These are phyloP conservation scores for Aspergillus pseudoterreus DNA, from an alignment of 2,329 filamentous ascomycete species.

Conservation along the genomic window DNA sequence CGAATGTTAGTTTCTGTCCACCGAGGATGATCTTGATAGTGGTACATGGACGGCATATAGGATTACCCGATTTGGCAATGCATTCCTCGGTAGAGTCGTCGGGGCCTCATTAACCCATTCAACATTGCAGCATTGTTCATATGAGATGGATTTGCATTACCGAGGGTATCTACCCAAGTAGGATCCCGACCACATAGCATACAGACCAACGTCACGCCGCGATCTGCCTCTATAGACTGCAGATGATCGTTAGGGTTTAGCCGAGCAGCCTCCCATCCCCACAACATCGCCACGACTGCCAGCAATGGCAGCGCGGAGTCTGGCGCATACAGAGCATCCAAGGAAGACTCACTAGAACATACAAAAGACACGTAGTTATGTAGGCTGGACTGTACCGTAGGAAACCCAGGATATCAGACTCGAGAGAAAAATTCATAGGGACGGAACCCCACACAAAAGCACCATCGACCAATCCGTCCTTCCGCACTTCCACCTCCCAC, in stretches of 20 bases:
- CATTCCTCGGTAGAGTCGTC: no score
- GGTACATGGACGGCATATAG: background rate
- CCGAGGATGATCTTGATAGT: no score
- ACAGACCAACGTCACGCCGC: background rate
- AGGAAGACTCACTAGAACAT: background rate
- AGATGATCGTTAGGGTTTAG: conserved; percentile 33
- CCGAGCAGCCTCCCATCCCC: conserved; percentile 31
- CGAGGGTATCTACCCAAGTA: no score
- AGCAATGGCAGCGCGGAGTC: no score
- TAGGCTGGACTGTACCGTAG: background rate
- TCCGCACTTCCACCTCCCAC: conserved; percentile 1
- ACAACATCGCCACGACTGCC: conserved; percentile 10
- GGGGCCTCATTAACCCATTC: no score
- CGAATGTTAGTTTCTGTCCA: no score
- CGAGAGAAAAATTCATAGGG: background rate
- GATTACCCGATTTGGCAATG: conserved; percentile 15
- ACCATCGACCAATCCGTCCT: background rate
- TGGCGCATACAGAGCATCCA: no score
- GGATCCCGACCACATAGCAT: no score
- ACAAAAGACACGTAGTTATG: background rate
- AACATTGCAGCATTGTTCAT: no score
- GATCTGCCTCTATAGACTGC: background rate
- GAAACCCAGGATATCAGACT: background rate
- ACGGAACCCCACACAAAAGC: background rate
- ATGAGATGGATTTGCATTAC: no score